Evolutionary conservation across 2,329 filamentous ascomycete species (phyloP).

Genomic region (Pseudodiploospora longispora): DNA sequence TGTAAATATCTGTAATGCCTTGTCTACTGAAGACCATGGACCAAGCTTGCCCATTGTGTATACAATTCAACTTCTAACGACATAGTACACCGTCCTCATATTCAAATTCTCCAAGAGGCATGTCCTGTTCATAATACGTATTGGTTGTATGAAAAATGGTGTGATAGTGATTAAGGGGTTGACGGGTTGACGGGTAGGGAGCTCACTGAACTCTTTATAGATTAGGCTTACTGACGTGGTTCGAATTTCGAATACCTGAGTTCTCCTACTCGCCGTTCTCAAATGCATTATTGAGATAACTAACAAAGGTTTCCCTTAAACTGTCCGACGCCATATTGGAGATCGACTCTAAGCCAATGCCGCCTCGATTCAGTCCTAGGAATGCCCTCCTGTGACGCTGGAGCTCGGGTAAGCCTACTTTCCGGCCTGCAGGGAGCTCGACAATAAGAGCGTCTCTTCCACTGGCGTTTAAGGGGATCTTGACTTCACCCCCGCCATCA

Average conservation of each 20-base stretch:
- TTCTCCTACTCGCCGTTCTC: slow-evolving; percentile 39
- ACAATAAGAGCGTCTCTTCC: slow-evolving; percentile 46
- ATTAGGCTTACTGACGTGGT: not conserved
- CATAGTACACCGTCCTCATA: too few relatives aligned
- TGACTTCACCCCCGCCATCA: slow-evolving; percentile 55
- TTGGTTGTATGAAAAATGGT: not conserved
- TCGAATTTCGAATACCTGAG: not conserved
- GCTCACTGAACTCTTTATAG: not conserved
- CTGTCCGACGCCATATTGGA: slow-evolving; percentile 45
- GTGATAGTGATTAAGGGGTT: too few relatives aligned
- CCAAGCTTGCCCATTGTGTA: too few relatives aligned
- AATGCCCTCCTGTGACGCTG: slow-evolving; percentile 73
- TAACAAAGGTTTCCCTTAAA: slow-evolving; percentile 56
- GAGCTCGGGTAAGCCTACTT: slow-evolving; percentile 63
- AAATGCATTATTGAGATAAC: slow-evolving; percentile 59
- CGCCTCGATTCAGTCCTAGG: slow-evolving; percentile 65
- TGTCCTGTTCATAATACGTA: too few relatives aligned
- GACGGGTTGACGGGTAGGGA: too few relatives aligned
- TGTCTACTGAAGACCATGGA: too few relatives aligned
- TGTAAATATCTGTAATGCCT: too few relatives aligned
- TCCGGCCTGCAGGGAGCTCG: slow-evolving; percentile 53
- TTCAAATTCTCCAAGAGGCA: too few relatives aligned
- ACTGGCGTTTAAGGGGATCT: slow-evolving; percentile 30
- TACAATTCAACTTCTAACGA: too few relatives aligned
- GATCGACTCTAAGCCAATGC: slow-evolving; percentile 50